phyloP scores from a whole-genome alignment of 805 yeast genomes.

The Candida ovalis region DNA sequence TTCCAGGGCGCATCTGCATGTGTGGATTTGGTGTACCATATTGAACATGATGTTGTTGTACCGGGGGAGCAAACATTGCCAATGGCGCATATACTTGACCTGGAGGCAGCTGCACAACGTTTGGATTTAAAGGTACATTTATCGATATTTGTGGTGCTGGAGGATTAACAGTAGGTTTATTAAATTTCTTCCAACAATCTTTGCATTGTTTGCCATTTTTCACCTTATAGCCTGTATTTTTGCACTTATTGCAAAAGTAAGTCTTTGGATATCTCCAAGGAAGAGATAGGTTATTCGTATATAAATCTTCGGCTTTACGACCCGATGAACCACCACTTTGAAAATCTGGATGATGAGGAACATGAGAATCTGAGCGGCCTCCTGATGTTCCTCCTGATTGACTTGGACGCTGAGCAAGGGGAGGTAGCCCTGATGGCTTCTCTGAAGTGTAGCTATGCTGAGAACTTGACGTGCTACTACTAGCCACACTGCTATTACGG shows the following conservation, averaged over 20 bases:
- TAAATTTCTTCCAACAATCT: constrained; percentile 65
- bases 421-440: not conserved
- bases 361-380: constrained; percentile 5
- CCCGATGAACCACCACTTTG: constrained; percentile 4
- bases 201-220: constrained; percentile 65
- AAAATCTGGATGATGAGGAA: constrained; percentile 14
- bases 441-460: not conserved
- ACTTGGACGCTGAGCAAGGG: constrained; percentile 2
- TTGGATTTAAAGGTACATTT: constrained; percentile 23
- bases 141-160: constrained; percentile 16
- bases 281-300: constrained; percentile 44
- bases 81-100: constrained; percentile 14
- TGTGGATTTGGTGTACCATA: not conserved
- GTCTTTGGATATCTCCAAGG: constrained; percentile 68
- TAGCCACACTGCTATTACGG: not conserved
- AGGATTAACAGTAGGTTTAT: constrained; percentile 19
- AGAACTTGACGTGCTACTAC: not conserved
- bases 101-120: constrained; percentile 25
- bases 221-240: constrained; percentile 62
- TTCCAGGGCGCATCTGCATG: not conserved
- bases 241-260: constrained; percentile 63
- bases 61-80: constrained; percentile 4
- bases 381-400: constrained; percentile 7
- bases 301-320: constrained; percentile 28
- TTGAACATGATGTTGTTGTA: no score